Percentiles rank a stretch among this genome's conserved stretches.
Evolutionary conservation across 1,284 basidiomycete species (phyloP).

Genomic region (Tilletia indica): DNA sequence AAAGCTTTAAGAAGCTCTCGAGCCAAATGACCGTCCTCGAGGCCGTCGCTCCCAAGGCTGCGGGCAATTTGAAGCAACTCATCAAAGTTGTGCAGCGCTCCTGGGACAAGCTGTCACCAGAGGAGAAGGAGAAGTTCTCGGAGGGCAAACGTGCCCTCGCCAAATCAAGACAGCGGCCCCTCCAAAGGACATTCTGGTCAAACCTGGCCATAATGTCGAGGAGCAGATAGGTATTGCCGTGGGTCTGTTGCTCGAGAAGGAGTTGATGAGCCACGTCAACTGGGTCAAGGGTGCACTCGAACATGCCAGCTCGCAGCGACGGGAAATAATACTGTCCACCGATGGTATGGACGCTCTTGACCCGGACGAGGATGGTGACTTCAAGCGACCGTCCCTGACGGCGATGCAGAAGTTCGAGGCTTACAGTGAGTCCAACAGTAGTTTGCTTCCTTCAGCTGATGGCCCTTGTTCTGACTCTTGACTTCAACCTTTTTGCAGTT

Average conservation of each 20-base stretch:
- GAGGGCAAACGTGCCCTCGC: slow-evolving; percentile 38
- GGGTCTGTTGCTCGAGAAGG: slow-evolving; percentile 45
- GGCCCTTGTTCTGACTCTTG: slow-evolving; percentile 24
- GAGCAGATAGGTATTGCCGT: slow-evolving; percentile 52
- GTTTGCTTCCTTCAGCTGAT: background rate
- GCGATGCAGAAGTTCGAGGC: slow-evolving; percentile 20
- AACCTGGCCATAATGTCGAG: slow-evolving; percentile 32
- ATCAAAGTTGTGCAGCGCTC: slow-evolving; percentile 43
- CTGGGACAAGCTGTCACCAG: slow-evolving; percentile 43
- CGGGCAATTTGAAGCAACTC: slow-evolving; percentile 39
- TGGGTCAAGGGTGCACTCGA: slow-evolving; percentile 53
- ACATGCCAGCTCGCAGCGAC: slow-evolving; percentile 41
- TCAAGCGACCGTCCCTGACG: slow-evolving; percentile 17
- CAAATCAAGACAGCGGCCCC: slow-evolving; percentile 33
- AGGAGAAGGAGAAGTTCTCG: slow-evolving; percentile 43
- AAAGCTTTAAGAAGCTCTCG: slow-evolving; percentile 31
- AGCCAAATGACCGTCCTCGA: slow-evolving; percentile 29
- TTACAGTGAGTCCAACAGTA: slow-evolving; percentile 16
- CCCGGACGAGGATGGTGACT: slow-evolving; percentile 13
- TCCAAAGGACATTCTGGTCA: slow-evolving; percentile 45
- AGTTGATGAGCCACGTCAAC: slow-evolving; percentile 44
- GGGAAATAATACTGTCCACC: slow-evolving; percentile 30
- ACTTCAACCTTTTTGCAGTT: background rate
- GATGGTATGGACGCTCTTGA: slow-evolving; percentile 22
- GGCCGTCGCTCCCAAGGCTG: slow-evolving; percentile 26